phyloP scores from a whole-genome alignment of 768 basidiomycete species.

The Rhizopogon vesiculosus region DNA sequence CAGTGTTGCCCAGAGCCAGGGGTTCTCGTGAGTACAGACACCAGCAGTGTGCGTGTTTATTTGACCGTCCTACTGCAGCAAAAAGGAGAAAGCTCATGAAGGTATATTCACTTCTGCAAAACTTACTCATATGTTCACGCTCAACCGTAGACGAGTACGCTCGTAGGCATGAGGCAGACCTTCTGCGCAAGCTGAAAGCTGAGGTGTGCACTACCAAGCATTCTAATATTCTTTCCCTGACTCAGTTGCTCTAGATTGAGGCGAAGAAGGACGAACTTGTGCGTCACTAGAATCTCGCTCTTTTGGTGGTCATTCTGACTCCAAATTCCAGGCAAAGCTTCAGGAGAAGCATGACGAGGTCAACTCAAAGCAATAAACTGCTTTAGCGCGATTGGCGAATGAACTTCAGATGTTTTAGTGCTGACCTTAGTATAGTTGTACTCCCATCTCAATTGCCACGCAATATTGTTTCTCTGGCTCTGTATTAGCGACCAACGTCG shows the following conservation, averaged over 20 bases:
- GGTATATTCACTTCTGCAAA: slow-evolving; percentile 27
- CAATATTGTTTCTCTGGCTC: neutral
- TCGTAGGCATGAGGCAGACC: slow-evolving; percentile 51
- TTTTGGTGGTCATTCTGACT: neutral
- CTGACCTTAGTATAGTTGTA: too few relatives aligned
- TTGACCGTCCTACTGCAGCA: slow-evolving; percentile 37
- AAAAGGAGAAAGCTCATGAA: slow-evolving; percentile 73
- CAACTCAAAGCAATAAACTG: neutral
- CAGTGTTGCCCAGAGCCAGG: slow-evolving; percentile 55
- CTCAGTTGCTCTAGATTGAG: slow-evolving; percentile 19
- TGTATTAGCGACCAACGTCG: neutral
- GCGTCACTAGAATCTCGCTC: slow-evolving; percentile 6
- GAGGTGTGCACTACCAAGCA: slow-evolving; percentile 34
- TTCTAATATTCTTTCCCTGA: neutral
- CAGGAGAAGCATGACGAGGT: slow-evolving; percentile 1
- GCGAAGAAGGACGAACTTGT: slow-evolving; percentile 28
- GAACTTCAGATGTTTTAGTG: neutral
- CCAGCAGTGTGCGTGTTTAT: neutral
- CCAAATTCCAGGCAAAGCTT: neutral
- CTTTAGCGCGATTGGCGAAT: neutral
- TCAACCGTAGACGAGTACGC: slow-evolving; percentile 53
- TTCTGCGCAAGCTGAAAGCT: slow-evolving; percentile 53
- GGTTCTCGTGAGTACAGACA: slow-evolving; percentile 47
- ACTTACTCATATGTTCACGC: neutral
- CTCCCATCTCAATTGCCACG: neutral